These are phyloP conservation scores for Candida quercuum DNA, from an alignment of 805 yeast genomes.

Conservation along the genomic window DNA sequence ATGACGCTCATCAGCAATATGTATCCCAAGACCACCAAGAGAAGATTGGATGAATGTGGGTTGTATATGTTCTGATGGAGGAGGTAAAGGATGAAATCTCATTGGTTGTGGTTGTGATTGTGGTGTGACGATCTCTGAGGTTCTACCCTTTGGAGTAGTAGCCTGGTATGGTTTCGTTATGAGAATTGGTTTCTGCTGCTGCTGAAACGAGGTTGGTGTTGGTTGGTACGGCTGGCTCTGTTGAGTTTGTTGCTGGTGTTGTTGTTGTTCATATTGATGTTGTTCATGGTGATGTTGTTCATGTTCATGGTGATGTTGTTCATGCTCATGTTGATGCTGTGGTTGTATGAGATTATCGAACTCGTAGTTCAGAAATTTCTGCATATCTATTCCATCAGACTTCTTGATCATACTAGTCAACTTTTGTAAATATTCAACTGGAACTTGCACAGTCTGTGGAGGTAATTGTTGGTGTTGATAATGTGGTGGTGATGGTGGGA, in stretches of 20 bases:
- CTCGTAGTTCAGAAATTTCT: slow-evolving; percentile 13
- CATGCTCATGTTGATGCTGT: too few species aligned
- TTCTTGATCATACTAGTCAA: slow-evolving; percentile 18
- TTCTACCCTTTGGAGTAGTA: background rate
- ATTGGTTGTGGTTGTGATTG: slow-evolving; percentile 2
- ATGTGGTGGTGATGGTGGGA: slow-evolving; percentile 41
- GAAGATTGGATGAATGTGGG: background rate
- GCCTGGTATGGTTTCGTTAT: background rate
- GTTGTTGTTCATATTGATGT: too few species aligned
- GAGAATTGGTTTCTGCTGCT: background rate
- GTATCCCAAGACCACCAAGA: slow-evolving; percentile 1
- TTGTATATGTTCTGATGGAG: background rate
- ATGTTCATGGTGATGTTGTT: too few species aligned
- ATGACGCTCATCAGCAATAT: slow-evolving; percentile 1
- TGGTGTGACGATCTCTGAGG: slow-evolving; percentile 5
- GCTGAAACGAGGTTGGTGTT: background rate
- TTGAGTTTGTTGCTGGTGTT: too few species aligned
- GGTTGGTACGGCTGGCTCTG: too few species aligned
- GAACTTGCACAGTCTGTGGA: slow-evolving; percentile 19
- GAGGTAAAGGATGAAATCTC: slow-evolving; percentile 1
- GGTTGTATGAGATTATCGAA: slow-evolving; percentile 6
- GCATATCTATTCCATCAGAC: slow-evolving; percentile 19
- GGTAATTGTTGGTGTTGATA: slow-evolving; percentile 2
- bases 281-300: too few species aligned
- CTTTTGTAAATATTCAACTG: slow-evolving; percentile 23